Percentiles rank a stretch among this genome's conserved stretches.
These are phyloP conservation scores for Fonsecaea multimorphosa DNA, from an alignment of 2,329 filamentous ascomycete genomes.

Conservation along the genomic window DNA sequence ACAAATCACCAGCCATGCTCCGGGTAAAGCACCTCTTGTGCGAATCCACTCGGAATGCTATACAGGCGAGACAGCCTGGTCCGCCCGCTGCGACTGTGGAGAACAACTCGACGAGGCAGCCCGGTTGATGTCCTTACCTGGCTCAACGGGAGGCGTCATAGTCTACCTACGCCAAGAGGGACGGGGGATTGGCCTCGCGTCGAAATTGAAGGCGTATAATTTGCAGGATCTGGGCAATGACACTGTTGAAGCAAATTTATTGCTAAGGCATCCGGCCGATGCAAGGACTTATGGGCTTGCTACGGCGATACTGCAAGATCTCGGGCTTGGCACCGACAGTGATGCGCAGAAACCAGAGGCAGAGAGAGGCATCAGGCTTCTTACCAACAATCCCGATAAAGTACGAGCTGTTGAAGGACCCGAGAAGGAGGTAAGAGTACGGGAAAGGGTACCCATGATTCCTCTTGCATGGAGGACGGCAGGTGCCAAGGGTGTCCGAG, in stretches of 20 bases:
- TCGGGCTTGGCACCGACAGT: conserved; percentile 71
- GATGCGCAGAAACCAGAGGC: conserved; percentile 44
- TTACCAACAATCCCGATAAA: conserved; percentile 99
- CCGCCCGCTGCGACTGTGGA: conserved; percentile 94
- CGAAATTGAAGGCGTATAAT: conserved; percentile 98
- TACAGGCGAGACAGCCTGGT: conserved; percentile 98
- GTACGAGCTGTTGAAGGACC: conserved; percentile 92
- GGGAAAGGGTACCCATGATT: conserved; percentile 92
- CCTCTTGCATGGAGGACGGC: conserved; percentile 88
- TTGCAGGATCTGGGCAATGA: conserved; percentile 96
- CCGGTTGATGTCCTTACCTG: conserved; percentile 79
- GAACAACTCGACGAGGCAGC: conserved; percentile 97
- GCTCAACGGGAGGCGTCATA: conserved; percentile 77
- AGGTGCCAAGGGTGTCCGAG: conserved; percentile 77
- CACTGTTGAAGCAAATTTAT: conserved; percentile 92
- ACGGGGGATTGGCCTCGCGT: conserved; percentile 88
- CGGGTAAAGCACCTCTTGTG: conserved; percentile 70
- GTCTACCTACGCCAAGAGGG: conserved; percentile 96
- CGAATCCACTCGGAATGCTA: conserved; percentile 98
- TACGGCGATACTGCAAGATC: conserved; percentile 88
- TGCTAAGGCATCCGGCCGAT: conserved; percentile 90
- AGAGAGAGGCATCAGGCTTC: conserved; percentile 67
- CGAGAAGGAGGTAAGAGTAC: conserved; percentile 83
- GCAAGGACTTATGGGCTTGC: conserved; percentile 95
- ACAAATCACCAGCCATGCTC: conserved; percentile 6